These are phyloP conservation scores for Violaceomyces palustris DNA, from an alignment of 1,284 basidiomycete genomes.

Conservation along the genomic window DNA sequence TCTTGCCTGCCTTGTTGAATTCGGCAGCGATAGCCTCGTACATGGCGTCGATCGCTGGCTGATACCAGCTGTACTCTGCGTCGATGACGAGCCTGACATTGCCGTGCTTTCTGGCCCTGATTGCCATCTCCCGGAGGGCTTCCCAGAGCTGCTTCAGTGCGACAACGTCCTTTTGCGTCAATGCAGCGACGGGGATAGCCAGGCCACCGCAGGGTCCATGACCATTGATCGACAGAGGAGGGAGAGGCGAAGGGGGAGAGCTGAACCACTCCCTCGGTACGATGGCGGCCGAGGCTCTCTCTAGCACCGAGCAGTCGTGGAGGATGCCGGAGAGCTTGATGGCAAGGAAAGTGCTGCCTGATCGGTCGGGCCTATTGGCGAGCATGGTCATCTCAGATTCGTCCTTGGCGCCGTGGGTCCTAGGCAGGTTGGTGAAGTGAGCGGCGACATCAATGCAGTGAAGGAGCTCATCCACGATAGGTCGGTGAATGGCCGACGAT, in stretches of 20 bases:
- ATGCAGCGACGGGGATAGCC: slow-evolving; percentile 32
- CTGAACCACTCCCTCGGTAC: slow-evolving; percentile 41
- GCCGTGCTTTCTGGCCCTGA: slow-evolving; percentile 28
- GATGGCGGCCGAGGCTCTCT: slow-evolving; percentile 37
- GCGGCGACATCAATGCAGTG: slow-evolving; percentile 36
- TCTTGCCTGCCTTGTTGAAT: slow-evolving; percentile 22
- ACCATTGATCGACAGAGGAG: slow-evolving; percentile 27
- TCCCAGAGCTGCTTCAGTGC: slow-evolving; percentile 39
- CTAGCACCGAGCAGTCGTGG: slow-evolving; percentile 32
- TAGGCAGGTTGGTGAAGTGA: slow-evolving; percentile 15
- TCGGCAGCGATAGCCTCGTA: slow-evolving; percentile 42
- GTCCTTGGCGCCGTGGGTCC: slow-evolving; percentile 15
- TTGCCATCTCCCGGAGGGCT: slow-evolving; percentile 26
- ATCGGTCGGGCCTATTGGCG: slow-evolving; percentile 20
- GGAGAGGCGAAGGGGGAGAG: slow-evolving; percentile 29
- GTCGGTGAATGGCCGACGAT: slow-evolving; percentile 19
- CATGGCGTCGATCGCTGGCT: slow-evolving; percentile 47
- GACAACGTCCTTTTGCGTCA: slow-evolving; percentile 25
- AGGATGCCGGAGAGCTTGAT: slow-evolving; percentile 46
- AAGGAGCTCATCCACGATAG: slow-evolving; percentile 29
- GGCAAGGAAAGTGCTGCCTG: slow-evolving; percentile 38
- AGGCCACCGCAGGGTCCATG: slow-evolving; percentile 34
- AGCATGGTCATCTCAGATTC: slow-evolving; percentile 12
- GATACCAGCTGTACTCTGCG: slow-evolving; percentile 45
- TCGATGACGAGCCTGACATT: slow-evolving; percentile 39